Percentiles rank a stretch among this genome's conserved stretches.
Conservation (phyloP, 805 yeast species). For the Lipomyces sp. region DNA sequence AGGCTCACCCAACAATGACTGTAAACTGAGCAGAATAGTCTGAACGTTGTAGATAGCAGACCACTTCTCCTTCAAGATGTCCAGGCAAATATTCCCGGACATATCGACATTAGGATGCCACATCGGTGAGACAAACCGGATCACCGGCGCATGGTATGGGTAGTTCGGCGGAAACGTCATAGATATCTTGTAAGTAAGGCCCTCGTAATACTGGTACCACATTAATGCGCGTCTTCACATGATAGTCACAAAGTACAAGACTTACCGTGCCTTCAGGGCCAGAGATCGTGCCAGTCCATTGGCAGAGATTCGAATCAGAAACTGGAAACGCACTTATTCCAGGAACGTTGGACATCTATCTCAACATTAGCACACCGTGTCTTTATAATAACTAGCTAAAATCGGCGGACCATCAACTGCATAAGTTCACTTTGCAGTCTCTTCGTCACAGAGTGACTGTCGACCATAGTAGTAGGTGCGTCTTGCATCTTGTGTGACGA, state of each 20-base stretch:
- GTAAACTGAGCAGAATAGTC: conserved; percentile 61
- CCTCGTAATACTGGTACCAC: conserved; percentile 52
- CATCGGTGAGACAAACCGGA: conserved; percentile 62
- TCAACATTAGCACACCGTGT: neutral
- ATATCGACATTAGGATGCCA: conserved; percentile 71
- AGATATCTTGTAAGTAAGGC: conserved; percentile 56
- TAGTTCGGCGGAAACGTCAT: conserved; percentile 59
- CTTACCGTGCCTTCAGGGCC: conserved; percentile 59
- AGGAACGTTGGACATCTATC: conserved; percentile 53
- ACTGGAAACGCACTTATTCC: conserved; percentile 62
- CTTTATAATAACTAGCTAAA: neutral
- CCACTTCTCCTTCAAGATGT: conserved; percentile 69
- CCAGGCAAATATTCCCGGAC: conserved; percentile 68
- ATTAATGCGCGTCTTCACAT: neutral
- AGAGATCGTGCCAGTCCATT: conserved; percentile 63
- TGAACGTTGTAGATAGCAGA: conserved; percentile 66
- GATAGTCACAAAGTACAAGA: neutral
- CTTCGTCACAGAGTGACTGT: conserved; percentile 56
- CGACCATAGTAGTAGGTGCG: conserved; percentile 41
- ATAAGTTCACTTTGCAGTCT: conserved; percentile 58
- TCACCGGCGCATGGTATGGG: conserved; percentile 63
- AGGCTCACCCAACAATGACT: conserved; percentile 66
- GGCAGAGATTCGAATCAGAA: conserved; percentile 56
- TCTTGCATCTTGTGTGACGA: conserved; percentile 36
- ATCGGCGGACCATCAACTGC: conserved; percentile 51